Evolutionary conservation across 306 rosid genomes (phyloP), one percentile per base, ranked within the genome.

Genomic region (Gillenia trifoliata): DNA sequence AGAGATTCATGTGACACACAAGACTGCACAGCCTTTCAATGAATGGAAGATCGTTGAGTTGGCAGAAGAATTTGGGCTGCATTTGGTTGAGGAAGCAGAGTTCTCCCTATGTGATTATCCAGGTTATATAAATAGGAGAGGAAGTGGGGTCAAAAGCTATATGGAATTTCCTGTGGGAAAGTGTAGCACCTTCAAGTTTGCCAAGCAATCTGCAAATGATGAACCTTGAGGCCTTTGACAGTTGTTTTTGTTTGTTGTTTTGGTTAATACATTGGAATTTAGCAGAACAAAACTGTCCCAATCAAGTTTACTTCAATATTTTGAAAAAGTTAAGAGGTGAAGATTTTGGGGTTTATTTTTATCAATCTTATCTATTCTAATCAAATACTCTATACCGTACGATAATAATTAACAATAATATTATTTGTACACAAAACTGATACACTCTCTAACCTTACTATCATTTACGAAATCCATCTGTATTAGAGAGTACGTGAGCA

Each of bases 1-100:
- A 3, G 75, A 80, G 61, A 84, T 88, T 75, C 88, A 88, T 55
- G 45, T 88, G 2, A 84, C 90, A 0, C 87, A 86, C 87, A 86
- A 88, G 84, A 80, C 75, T 1, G 5, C 72, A 0, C 0, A 68
- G 25, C 82, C 92, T 11, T 88, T 28, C 33, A 15, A 29, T 19
- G 13, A 54, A 1, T 79, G 85, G 92, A 22, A 75, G 36, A 79
- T 85, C 11, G 43, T 11, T 70, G 13, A 72, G 74, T 23, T 77
- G n/a, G 88, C 68, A 3, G 0, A 43, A 34, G n/a, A 43, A 25
- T 59, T 4, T 30, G 63, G 66, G 0, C 72, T 83, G 41, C 2
- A 3, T n/a, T 64, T 76, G 57, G 9, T 33, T 23, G 49, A 57
- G 15, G 59, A 78, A 63, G 77, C 16, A 1, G 8, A 4, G 6